Percentiles rank a stretch among this genome's conserved stretches.
phyloP scores from a whole-genome alignment of 768 basidiomycete genomes.

The Ramaria sp. region DNA sequence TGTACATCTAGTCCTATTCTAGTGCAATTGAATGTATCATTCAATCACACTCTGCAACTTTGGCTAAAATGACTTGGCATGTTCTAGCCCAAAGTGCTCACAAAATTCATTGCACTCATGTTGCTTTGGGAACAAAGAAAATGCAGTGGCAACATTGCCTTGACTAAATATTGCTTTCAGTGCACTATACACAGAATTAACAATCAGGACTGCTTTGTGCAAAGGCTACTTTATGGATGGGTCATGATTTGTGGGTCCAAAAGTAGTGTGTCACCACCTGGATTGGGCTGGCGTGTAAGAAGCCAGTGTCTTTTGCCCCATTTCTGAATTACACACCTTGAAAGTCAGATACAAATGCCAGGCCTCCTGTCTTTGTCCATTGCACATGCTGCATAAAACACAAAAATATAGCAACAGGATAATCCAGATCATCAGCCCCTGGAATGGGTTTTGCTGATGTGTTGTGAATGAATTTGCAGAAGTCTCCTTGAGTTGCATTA shows the following conservation, averaged over 20 bases:
- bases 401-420: background rate
- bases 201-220: background rate
- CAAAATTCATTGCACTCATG: background rate
- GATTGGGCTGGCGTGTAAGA: background rate
- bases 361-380: background rate
- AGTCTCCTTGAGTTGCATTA: background rate
- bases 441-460: background rate
- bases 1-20: too few relatives aligned
- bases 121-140: background rate
- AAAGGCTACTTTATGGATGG: background rate
- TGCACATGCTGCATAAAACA: background rate
- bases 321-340: too few relatives aligned
- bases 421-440: background rate
- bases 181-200: background rate
- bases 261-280: background rate
- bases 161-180: background rate
- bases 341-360: background rate
- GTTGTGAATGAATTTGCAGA: background rate
- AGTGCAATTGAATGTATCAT: too few relatives aligned
- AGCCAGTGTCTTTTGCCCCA: too few relatives aligned
- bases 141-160: background rate
- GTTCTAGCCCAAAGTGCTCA: background rate
- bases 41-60: too few relatives aligned
- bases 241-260: background rate
- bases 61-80: too few relatives aligned